Evolutionary conservation across 805 yeast species (phyloP).

Genomic region (Ogataea corticis): DNA sequence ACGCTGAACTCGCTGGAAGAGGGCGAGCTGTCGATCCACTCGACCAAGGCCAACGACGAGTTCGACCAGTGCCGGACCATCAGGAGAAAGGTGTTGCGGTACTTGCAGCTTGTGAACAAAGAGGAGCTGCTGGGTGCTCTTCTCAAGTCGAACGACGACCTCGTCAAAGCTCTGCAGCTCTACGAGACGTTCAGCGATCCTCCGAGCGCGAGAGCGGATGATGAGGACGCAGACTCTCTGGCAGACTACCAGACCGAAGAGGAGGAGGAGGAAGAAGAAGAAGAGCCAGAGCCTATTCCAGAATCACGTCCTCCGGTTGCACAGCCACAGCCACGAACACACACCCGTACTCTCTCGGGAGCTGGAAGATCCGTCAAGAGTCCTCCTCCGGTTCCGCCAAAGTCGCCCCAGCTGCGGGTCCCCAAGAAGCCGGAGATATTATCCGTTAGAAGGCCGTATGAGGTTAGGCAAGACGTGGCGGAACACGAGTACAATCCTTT

Average conservation of each 20-base stretch:
- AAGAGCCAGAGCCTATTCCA: background rate
- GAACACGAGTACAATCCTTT: constrained; percentile 31
- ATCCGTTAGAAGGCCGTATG: background rate
- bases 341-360: background rate
- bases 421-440: constrained; percentile 6
- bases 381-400: constrained; percentile 33
- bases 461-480: background rate
- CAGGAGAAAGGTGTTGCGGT: constrained; percentile 76
- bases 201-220: constrained; percentile 43
- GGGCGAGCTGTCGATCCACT: constrained; percentile 62
- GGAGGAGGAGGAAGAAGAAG: constrained; percentile 9
- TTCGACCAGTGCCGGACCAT: constrained; percentile 75
- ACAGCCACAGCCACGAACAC: constrained; percentile 2
- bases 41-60: constrained; percentile 55
- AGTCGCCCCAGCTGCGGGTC: constrained; percentile 18
- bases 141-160: constrained; percentile 86
- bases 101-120: constrained; percentile 78
- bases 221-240: constrained; percentile 42
- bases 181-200: constrained; percentile 61
- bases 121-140: constrained; percentile 89
- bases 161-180: constrained; percentile 68
- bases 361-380: constrained; percentile 6
- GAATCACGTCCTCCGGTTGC: too few species aligned
- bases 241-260: constrained; percentile 38
- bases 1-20: constrained; percentile 45